Percentiles rank a stretch among this genome's conserved stretches.
phyloP scores from a whole-genome alignment of 768 basidiomycete species.

The Phylloporus sp. region DNA sequence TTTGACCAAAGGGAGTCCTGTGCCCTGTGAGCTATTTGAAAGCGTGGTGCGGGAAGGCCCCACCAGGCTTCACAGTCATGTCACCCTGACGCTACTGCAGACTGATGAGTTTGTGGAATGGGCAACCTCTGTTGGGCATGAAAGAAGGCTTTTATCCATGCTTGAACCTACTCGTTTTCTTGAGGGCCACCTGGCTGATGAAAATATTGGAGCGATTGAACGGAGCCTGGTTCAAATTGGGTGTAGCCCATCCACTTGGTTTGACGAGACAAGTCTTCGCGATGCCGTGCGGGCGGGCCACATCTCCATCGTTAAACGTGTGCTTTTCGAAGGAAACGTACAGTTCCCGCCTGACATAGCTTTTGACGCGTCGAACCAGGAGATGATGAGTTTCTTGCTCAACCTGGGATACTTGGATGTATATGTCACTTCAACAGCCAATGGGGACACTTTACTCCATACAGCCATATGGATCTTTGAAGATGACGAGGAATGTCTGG shows the following conservation, averaged over 20 bases:
- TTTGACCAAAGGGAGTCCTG: neutral
- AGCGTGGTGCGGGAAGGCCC: neutral
- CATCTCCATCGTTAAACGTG: neutral
- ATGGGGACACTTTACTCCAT: slow-evolving; percentile 1
- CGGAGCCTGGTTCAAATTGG: slow-evolving; percentile 8
- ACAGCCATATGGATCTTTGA: neutral
- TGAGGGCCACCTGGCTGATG: neutral
- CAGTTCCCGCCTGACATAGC: slow-evolving; percentile 2
- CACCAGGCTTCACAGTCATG: neutral
- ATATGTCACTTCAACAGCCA: neutral
- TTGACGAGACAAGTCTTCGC: neutral
- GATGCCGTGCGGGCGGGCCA: slow-evolving; percentile 4
- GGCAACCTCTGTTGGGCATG: neutral
- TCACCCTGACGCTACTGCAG: slow-evolving; percentile 3
- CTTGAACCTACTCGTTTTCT: neutral
- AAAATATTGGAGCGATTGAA: neutral
- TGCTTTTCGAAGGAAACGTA: neutral
- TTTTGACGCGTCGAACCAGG: neutral
- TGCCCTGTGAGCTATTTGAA: neutral
- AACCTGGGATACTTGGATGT: neutral
- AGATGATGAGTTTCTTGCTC: slow-evolving; percentile 4
- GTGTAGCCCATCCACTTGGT: neutral
- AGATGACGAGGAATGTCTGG: neutral
- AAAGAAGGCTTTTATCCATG: neutral
- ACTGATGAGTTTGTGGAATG: slow-evolving; percentile 13